These are phyloP conservation scores for Penicillium psychrosexuale DNA, from an alignment of 2,329 filamentous ascomycete genomes.

Conservation along the genomic window DNA sequence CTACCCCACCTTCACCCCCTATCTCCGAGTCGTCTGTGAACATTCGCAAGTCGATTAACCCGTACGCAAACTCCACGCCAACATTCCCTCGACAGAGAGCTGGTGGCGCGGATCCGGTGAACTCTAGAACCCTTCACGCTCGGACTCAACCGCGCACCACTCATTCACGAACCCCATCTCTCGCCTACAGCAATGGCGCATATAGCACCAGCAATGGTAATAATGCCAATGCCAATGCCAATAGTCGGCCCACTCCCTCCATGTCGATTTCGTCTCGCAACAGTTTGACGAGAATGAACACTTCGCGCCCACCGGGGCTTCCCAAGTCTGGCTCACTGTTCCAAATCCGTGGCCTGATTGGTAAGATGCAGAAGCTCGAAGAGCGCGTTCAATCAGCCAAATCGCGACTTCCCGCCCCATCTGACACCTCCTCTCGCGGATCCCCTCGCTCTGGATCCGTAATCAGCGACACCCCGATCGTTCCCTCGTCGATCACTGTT, in stretches of 20 bases:
- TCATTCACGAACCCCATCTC: conserved; percentile 59
- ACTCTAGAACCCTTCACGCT: conserved; percentile 53
- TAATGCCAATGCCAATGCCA: not conserved
- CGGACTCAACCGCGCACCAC: conserved; percentile 40
- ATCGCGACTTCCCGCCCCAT: conserved; percentile 83
- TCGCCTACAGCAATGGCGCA: conserved; percentile 46
- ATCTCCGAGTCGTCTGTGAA: conserved; percentile 79
- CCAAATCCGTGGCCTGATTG: conserved; percentile 89
- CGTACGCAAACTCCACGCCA: conserved; percentile 41
- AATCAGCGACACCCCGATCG: conserved; percentile 43
- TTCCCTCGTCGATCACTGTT: conserved; percentile 57
- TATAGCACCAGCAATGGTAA: not conserved
- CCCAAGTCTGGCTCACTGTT: conserved; percentile 71
- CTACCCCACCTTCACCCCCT: conserved; percentile 88
- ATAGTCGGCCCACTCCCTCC: conserved; percentile 47
- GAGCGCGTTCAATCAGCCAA: conserved; percentile 86
- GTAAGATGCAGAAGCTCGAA: conserved; percentile 95
- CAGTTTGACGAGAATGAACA: conserved; percentile 48
- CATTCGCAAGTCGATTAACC: conserved; percentile 52
- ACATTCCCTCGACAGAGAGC: conserved; percentile 44
- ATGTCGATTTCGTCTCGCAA: conserved; percentile 37
- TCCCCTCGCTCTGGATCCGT: conserved; percentile 66
- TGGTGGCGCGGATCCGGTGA: conserved; percentile 50
- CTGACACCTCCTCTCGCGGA: conserved; percentile 70
- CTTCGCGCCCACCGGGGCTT: conserved; percentile 45